Evolutionary conservation across 2,329 filamentous ascomycete species (phyloP), one percentile per base, ranked within the genome.

Genomic region (Calonectria crousiana): DNA sequence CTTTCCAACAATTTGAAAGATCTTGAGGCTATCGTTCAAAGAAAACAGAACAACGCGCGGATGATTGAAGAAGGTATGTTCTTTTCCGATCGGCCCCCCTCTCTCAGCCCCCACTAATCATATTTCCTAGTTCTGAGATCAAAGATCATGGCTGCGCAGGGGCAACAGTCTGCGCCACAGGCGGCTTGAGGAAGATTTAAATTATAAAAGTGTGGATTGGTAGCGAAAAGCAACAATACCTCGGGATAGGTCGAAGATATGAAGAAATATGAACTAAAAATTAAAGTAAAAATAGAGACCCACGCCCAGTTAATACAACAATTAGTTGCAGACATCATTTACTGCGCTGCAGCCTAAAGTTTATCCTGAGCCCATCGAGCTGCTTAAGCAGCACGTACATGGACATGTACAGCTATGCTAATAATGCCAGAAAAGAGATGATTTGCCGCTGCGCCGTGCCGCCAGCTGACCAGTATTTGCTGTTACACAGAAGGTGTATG

Each of bases 1-100:
- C 83, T 92, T 6, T 84, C 84, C 3, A 85, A 82, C 68, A 92
- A 88, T 68, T 86, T 92, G 36, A 89, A 90, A 76, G 90, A 91
- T 41, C 86, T 92, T 0, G 90, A 92, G 79, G 81, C 83, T 16
- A 91, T 92, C 66, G 87, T 92, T 4, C 88, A 91, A 79, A 86
- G 86, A 74, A 99, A 99, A 88, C 95, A 94, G 70, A 92, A 93
- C 78, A 98, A 97, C 83, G 86, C 98, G 76, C 92, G 94, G 72
- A 89, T 97, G 47, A 93, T 98, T 28, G 97, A 99, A 87, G 96
- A 98, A 87, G 95, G 95, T 93, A 87, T 72, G 82, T 79, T 52
- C 36, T 36, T 23, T 30, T 56, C 18, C 38, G 28, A 16, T 47
- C 32, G 41, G 41, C 26, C 41, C 38, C 85, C 36, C 78, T 86